A percentile compares a stretch with the other conserved stretches of the same genome.
phyloP scores from a whole-genome alignment of 805 yeast genomes.

The Priceomyces medius region DNA sequence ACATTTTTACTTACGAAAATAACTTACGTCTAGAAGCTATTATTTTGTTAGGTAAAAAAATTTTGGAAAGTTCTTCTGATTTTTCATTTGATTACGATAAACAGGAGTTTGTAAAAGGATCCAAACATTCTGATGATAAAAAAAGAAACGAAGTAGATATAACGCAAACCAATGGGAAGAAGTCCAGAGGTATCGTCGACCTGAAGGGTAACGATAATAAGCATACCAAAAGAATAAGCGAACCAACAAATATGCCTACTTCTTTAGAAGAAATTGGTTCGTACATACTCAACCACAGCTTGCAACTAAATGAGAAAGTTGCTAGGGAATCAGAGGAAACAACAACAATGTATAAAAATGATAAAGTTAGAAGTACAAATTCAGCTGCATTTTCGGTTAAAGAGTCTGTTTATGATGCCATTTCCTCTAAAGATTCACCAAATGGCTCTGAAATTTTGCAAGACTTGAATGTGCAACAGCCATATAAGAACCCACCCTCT shows the following conservation, averaged over 20 bases:
- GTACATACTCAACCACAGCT: slow-evolving; percentile 34
- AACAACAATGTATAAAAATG: too few species aligned
- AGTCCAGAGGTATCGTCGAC: not conserved
- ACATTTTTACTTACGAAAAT: slow-evolving; percentile 20
- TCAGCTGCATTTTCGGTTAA: too few species aligned
- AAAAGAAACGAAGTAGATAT: not conserved
- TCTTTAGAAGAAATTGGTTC: slow-evolving; percentile 40
- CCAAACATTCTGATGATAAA: slow-evolving; percentile 2
- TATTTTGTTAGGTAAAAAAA: slow-evolving; percentile 19
- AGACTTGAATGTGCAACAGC: too few species aligned
- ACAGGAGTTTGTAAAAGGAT: not conserved
- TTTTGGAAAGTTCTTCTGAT: slow-evolving; percentile 14
- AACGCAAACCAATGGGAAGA: not conserved
- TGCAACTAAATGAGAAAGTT: slow-evolving; percentile 18
- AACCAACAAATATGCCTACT: slow-evolving; percentile 15
- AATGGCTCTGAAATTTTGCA: too few species aligned
- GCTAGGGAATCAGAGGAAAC: not conserved
- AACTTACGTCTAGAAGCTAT: slow-evolving; percentile 26
- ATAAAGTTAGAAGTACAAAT: too few species aligned
- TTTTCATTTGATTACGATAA: slow-evolving; percentile 8
- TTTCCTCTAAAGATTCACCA: too few species aligned
- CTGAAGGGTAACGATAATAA: too few species aligned
- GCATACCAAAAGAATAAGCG: not conserved
- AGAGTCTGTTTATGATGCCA: too few species aligned
- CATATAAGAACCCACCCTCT: too few species aligned